Base-by-base conservation (phyloP, 441 rosid species). In the Iberis amara region DNA sequence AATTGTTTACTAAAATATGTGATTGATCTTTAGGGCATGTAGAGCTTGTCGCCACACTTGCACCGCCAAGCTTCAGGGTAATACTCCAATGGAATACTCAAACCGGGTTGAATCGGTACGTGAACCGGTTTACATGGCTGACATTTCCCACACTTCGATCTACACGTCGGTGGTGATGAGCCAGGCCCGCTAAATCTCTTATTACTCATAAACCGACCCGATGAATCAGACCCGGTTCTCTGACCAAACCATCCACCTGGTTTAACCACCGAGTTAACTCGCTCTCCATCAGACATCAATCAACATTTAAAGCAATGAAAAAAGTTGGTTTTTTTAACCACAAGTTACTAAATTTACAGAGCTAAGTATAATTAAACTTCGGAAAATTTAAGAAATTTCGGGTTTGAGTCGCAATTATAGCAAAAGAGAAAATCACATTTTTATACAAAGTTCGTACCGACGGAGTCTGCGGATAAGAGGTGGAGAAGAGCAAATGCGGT, bases 21-120 rank as follows among this genome's bases (percentile, higher is more conserved):
- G 24, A 44, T 44, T 38, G 15, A 21, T 24, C 7, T 8, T 62
- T 32, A 88, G 35, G 96, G 95, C 82, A 81, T 71, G 65, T 73
- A 88, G 28, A 88, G 74, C 74, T 71, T 78, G 71, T 73, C 68
- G 39, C 91, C 89, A 42, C 96, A 88, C 76, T 81, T 78, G 70
- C 96, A 88, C 11, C 95, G 80, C 96, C 96, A 88, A 48, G 96
- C 95, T 68, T 85, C 96, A 2, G 96, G 96, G 64, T 88, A 88
- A 61, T 88, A 88, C 78, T 88, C 96, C 11, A 75, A 53, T 39
- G 95, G 91, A 50, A 59, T 49, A 40, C 74, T 79, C 18, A 78
- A 47, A 23, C 95, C 89, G 1, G 85, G 95, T 39, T 85, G 89
- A 62, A 88, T 66, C 44, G 96, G 82, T 23, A 88, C 83, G 59